Base-by-base conservation (phyloP, 2,329 filamentous ascomycete genomes). In the Clarireedia sp. region DNA sequence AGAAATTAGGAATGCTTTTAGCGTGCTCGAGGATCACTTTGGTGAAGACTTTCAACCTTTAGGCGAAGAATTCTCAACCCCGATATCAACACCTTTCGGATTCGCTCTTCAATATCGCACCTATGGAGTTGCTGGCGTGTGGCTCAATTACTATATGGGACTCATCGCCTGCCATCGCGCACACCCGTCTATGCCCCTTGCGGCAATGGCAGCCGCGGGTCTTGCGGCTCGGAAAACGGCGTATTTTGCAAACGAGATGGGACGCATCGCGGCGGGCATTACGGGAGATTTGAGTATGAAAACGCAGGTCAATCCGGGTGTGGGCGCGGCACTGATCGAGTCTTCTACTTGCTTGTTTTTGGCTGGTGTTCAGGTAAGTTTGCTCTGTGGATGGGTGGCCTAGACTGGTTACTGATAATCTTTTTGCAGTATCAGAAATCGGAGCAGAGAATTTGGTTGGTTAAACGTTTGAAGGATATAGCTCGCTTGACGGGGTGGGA, bases 121-220 rank as follows among this genome's bases (percentile, higher is more conserved):
- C 2, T 92, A 90, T 68, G 85, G 86, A n/a, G 87, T 97, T 60
- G 89, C 88, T 2, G 86, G 89, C 36, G 78, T 96, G 21, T 96
- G 90, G 89, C 83, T 88, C 67, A 86, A 91, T 61, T 91, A 89
- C 69, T 87, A 95, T 70, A 89, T 92, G 76, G 85, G 86, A 0
- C 78, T 90, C 47, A 92, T 97, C 56, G 79, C 91, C 53, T 78
- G 94, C n/a, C 77, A 92, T 57, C 81, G 94, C 36, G 78, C 85
- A 1, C 91, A 96, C 63, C 94, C 94, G 0, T 81, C 81, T 23
- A 96, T 96, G 90, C 92, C 91, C 0, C 90, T 92, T 0, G 85
- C 91, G 8, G 87, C 90, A 37, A 50, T 95, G 82, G 81, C 90
- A 64, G 90, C 94, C 2, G 90, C 90, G 0, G 87, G 86, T 7